Percentiles rank a stretch among this genome's conserved stretches.
Conservation (phyloP, 768 basidiomycete species). For the Stropharia rugosoannulata region DNA sequence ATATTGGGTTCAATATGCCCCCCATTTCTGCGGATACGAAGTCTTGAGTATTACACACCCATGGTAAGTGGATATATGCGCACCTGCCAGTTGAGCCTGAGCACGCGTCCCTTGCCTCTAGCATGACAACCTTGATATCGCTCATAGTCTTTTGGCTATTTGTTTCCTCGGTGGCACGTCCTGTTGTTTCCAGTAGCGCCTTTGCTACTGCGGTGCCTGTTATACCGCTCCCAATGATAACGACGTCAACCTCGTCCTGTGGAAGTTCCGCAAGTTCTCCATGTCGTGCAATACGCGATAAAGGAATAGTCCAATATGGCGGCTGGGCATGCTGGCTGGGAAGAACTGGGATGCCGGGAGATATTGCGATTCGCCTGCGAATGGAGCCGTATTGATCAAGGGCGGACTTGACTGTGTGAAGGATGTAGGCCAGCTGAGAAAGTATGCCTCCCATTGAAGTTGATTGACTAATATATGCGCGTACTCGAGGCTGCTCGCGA, state of each 20-base stretch:
- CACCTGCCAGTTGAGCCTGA: constrained; percentile 8
- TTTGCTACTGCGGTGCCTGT: constrained; percentile 62
- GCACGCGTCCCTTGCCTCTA: constrained; percentile 70
- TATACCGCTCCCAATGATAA: constrained; percentile 74
- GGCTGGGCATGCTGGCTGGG: not conserved
- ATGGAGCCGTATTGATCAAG: constrained; percentile 14
- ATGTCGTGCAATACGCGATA: constrained; percentile 39
- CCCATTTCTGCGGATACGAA: constrained; percentile 50
- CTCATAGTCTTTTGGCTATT: constrained; percentile 6
- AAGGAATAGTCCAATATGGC: constrained; percentile 64
- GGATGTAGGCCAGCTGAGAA: not conserved
- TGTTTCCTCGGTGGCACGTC: not conserved
- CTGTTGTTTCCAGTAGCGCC: constrained; percentile 38
- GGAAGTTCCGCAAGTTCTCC: constrained; percentile 29
- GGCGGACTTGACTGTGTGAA: not conserved
- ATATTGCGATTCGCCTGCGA: constrained; percentile 21
- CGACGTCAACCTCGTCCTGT: constrained; percentile 52
- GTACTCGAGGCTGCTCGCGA: not conserved
- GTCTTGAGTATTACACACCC: not conserved
- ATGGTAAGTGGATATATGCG: not conserved
- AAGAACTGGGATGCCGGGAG: constrained; percentile 54
- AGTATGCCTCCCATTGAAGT: not conserved
- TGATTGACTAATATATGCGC: not conserved
- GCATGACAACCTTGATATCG: constrained; percentile 53
- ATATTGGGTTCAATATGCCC: constrained; percentile 64